Evolutionary conservation across 2,329 filamentous ascomycete species (phyloP).

Genomic region (Emericellopsis cladophorae): DNA sequence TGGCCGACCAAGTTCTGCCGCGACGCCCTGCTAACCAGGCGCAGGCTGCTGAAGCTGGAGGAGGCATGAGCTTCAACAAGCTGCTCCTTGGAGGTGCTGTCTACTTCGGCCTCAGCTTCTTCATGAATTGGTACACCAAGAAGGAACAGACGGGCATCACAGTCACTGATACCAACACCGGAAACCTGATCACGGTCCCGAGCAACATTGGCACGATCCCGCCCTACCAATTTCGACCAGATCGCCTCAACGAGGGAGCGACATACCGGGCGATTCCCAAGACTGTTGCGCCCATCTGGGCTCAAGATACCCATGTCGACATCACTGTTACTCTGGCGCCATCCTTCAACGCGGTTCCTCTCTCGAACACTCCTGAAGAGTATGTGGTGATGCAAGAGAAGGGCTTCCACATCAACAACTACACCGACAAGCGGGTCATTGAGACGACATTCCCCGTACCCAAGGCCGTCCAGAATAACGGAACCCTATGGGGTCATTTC

Average conservation of each 20-base stretch:
- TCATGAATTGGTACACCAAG: slow-evolving; percentile 39
- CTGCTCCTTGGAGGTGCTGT: slow-evolving; percentile 38
- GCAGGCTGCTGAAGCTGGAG: slow-evolving; percentile 5
- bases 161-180: slow-evolving; percentile 33
- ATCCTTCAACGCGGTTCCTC: slow-evolving; percentile 53
- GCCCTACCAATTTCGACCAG: slow-evolving; percentile 52
- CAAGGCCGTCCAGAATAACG: slow-evolving; percentile 72
- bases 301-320: slow-evolving; percentile 64
- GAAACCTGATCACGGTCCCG: slow-evolving; percentile 38
- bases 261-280: slow-evolving; percentile 54
- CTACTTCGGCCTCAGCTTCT: slow-evolving; percentile 46
- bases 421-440: slow-evolving; percentile 62
- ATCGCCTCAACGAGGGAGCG: slow-evolving; percentile 45
- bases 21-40: no score
- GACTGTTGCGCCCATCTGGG: slow-evolving; percentile 78
- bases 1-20: no score
- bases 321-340: slow-evolving; percentile 76
- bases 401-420: slow-evolving; percentile 67
- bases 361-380: slow-evolving; percentile 52
- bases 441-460: slow-evolving; percentile 72
- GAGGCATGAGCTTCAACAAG: slow-evolving; percentile 27
- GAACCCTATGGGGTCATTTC: slow-evolving; percentile 90
- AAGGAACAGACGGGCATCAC: slow-evolving; percentile 33
- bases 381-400: slow-evolving; percentile 69
- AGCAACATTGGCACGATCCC: slow-evolving; percentile 46